These are phyloP conservation scores for Brassica juncea DNA, from an alignment of 345 rosid genomes.

Conservation along the genomic window DNA sequence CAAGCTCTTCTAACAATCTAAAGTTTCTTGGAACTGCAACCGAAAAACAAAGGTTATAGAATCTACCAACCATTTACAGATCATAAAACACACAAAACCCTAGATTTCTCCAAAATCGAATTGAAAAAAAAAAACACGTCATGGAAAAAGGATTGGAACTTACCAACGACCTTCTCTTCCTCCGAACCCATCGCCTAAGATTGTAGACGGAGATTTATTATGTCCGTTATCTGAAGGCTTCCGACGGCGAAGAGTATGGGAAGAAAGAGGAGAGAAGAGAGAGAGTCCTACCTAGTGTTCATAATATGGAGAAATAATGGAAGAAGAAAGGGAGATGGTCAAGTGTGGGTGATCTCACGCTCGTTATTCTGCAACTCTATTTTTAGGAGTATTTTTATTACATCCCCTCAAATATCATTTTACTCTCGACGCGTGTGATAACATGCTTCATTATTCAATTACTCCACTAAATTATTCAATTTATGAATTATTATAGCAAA, in stretches of 20 bases:
- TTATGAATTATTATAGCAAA: too few relatives aligned
- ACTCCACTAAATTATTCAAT: too few relatives aligned
- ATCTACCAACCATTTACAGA: background rate
- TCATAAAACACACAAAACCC: background rate
- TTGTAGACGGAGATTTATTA: background rate
- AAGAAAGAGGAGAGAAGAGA: background rate
- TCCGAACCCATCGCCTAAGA: slow-evolving; percentile 24
- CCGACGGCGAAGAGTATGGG: too few relatives aligned
- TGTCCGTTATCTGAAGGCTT: too few relatives aligned
- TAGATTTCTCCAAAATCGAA: slow-evolving; percentile 25
- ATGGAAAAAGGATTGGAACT: background rate
- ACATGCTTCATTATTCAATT: too few relatives aligned
- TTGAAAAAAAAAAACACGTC: background rate
- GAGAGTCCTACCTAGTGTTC: background rate
- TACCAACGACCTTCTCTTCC: slow-evolving; percentile 38
- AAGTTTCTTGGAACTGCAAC: slow-evolving; percentile 71
- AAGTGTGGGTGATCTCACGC: too few relatives aligned
- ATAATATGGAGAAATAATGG: background rate
- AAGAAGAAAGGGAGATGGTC: background rate
- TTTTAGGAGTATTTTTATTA: too few relatives aligned
- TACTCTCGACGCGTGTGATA: too few relatives aligned
- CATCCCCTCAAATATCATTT: too few relatives aligned
- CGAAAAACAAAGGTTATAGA: too few relatives aligned
- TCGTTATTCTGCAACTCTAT: too few relatives aligned
- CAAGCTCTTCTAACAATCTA: slow-evolving; percentile 85